Evolutionary conservation across 129 eudicot species (phyloP), one percentile per base, ranked within the genome.

Genomic region (Kitagawia praeruptora): DNA sequence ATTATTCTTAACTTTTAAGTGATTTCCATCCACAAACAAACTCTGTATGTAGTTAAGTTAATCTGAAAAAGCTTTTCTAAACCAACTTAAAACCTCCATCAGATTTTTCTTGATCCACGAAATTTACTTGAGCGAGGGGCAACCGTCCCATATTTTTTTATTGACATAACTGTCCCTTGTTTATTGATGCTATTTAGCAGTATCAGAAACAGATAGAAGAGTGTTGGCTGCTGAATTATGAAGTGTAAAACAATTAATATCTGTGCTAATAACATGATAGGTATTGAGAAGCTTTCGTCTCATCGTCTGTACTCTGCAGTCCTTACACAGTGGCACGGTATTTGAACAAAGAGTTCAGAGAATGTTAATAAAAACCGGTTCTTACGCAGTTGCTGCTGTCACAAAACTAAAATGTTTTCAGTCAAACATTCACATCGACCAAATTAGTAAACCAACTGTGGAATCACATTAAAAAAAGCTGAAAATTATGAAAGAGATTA

Each of bases 401-500:
- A 61, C 34, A 61, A 61, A 67, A 67, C 39, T 25, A 81, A 42
- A 27, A 16, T 31, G 25, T 41, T 21, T 5, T 53, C 58, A 67
- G 7, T 49, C 38, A 54, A 75, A 21, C 19, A 81, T 61, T 7
- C 44, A 12, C 47, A 76, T 18, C 8, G 12, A 51, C 48, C 25
- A 15, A 49, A 76, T 61, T 16, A 61, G 11, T 53, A 11, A 76
- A 44, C 38, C 49, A 75, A 1, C 41, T 47, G 15, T 48, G 9
- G 21, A 27, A 28, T 48, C 41, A 1, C 63, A 15, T 49, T 10
- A 1, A 40, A 58, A n/a, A 51, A 21, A 41, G 8, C 74, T 66
- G 69, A 79, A 38, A 19, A 27, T 75, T 13, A 37, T 14, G 42
- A 28, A 14, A 80, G 42, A 56, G 45, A 81, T 48, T 67, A 66